Percentiles rank a stretch among this genome's conserved stretches.
These are phyloP conservation scores for Malus sylvestris DNA, from an alignment of 306 rosid species.

Conservation along the genomic window DNA sequence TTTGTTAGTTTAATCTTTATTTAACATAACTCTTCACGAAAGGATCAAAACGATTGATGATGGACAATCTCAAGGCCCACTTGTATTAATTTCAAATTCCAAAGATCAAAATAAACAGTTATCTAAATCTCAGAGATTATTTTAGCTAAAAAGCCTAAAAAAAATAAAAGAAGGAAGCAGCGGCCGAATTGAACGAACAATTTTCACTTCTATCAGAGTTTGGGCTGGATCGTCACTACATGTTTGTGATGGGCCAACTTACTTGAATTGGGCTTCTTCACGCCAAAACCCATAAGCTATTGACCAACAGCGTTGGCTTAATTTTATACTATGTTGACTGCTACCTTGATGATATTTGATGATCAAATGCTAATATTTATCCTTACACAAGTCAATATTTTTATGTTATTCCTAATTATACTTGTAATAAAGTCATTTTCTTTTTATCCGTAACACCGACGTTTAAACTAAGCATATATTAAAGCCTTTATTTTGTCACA, in stretches of 20 bases:
- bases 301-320: background rate
- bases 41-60: too few species aligned
- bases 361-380: too few species aligned
- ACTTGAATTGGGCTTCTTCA: background rate
- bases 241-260: background rate
- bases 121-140: rapidly evolving
- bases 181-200: too few species aligned
- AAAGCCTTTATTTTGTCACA: conserved; percentile 7
- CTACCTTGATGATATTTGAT: background rate
- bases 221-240: background rate
- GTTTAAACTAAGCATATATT: background rate
- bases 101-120: rapidly evolving
- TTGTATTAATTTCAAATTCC: too few species aligned
- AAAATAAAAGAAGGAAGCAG: too few species aligned
- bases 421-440: background rate
- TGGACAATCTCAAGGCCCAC: too few species aligned
- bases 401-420: background rate
- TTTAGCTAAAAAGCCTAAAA: too few species aligned
- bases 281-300: background rate
- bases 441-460: conserved; percentile 2
- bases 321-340: background rate
- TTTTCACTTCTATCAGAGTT: background rate
- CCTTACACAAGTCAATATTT: background rate
- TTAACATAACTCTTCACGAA: too few species aligned
- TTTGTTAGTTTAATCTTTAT: too few species aligned